A percentile compares a stretch with the other conserved stretches of the same genome.
These are phyloP conservation scores for Yamadazyma takamatsuzukensis DNA, from an alignment of 805 yeast genomes.

Conservation along the genomic window DNA sequence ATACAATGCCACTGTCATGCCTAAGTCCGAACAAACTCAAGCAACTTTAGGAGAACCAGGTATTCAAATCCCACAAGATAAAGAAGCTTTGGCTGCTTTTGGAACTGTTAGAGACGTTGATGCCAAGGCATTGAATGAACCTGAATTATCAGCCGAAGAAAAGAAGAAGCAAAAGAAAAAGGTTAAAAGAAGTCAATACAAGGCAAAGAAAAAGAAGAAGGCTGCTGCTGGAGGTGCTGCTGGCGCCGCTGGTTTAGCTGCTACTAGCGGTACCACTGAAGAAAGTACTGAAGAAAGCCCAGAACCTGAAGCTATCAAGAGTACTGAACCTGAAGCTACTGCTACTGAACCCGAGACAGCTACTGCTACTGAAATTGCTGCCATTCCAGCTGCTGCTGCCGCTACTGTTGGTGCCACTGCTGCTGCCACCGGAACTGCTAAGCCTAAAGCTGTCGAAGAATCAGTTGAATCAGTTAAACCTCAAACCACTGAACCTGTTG, in stretches of 20 bases:
- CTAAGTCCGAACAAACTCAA: conserved; percentile 28
- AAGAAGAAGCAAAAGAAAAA: conserved; percentile 42
- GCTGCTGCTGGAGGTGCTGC: conserved; percentile 14
- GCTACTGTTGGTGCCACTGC: conserved; percentile 14
- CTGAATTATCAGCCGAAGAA: conserved; percentile 23
- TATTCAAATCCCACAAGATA: conserved; percentile 58
- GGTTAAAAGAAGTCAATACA: conserved; percentile 41
- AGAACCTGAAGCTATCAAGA: conserved; percentile 15
- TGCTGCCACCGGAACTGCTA: conserved; percentile 9
- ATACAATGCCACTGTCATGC: conserved; percentile 35
- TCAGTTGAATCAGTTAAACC: conserved; percentile 1
- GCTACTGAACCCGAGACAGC: too few species aligned
- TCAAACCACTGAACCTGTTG: background rate
- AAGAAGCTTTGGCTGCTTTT: conserved; percentile 64
- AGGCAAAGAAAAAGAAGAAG: conserved; percentile 38
- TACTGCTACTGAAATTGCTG: conserved; percentile 10
- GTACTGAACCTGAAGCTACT: conserved; percentile 1
- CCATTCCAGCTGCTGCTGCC: conserved; percentile 9
- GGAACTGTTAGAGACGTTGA: conserved; percentile 49
- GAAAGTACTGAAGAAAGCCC: conserved; percentile 18
- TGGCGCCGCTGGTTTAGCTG: conserved; percentile 9
- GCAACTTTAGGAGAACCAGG: conserved; percentile 70
- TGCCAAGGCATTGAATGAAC: conserved; percentile 48
- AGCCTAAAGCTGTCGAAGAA: conserved; percentile 9
- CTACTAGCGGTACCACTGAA: conserved; percentile 11